Evolutionary conservation across 129 eudicot species (phyloP), one percentile per base, ranked within the genome.

Genomic region (Silybum marianum): DNA sequence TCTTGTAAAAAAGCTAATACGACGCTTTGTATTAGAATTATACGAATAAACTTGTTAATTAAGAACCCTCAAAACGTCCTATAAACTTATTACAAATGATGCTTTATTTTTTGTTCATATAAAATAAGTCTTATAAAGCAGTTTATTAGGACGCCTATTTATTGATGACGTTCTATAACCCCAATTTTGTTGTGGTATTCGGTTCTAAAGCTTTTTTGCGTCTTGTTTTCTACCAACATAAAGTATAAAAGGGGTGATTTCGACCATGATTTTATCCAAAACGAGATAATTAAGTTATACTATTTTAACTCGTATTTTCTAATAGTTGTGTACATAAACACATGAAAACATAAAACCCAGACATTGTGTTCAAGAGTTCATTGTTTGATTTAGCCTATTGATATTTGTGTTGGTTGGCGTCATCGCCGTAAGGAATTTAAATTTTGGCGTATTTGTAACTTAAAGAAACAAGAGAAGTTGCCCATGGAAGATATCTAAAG

Each of bases 391-490:
- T 73, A 28, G 67, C n/a, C 18, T 10, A 9, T 71, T 54, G 60
- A 71, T 21, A 28, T 62, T 23, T 73, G 69, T 72, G 77, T 51
- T 36, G 30, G 65, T 75, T 69, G 77, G 77, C 32, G 16, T 76
- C 72, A 82, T 70, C 73, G 85, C 81, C 76, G 21, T 22, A 76
- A 24, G 46, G 74, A 65, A 69, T 69, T 19, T 70, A 58, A 74
- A 5, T 58, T 14, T 70, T 82, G 71, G 69, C 51, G 1, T 69
- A 69, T 25, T 19, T 78, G 68, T 74, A 74, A 74, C 75, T 67
- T 81, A 75, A 68, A 67, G 70, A 75, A 75, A 82, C 85, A 81
- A 80, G 84, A 73, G 51, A 28, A 30, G 21, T 42, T 75, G 26
- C 40, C 10, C 26, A 62, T 39, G 67, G 22, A 73, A 75, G 60